phyloP scores from a whole-genome alignment of 1,139 yeast species.

The Suhomyces yuchorum region DNA sequence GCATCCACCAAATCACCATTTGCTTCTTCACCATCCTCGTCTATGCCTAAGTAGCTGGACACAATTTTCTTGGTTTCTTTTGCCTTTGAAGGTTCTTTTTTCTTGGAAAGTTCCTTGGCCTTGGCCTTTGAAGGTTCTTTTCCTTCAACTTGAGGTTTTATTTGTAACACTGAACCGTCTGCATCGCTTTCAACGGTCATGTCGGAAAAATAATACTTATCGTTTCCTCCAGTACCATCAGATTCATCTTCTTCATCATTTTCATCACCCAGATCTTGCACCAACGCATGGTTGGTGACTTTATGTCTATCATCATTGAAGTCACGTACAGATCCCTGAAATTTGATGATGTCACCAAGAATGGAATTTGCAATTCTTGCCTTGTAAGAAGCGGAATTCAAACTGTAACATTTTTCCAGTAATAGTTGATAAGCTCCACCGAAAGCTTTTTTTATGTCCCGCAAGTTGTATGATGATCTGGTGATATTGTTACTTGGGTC shows the following conservation, averaged over 20 bases:
- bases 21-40: slow-evolving; percentile 16
- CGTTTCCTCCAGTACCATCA: slow-evolving; percentile 40
- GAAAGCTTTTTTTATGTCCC: slow-evolving; percentile 83
- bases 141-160: not conserved
- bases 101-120: not conserved
- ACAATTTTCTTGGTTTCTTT: slow-evolving; percentile 25
- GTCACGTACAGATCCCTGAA: slow-evolving; percentile 74
- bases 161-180: slow-evolving; percentile 16
- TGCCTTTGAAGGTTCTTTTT: slow-evolving; percentile 8
- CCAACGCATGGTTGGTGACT: slow-evolving; percentile 63
- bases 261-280: slow-evolving; percentile 26
- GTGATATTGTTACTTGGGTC: slow-evolving; percentile 82
- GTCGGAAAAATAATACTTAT: slow-evolving; percentile 45
- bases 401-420: slow-evolving; percentile 66
- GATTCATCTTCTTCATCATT: slow-evolving; percentile 25
- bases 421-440: slow-evolving; percentile 88
- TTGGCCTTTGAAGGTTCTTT: not conserved
- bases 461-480: slow-evolving; percentile 78
- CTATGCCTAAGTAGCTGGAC: slow-evolving; percentile 32
- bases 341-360: slow-evolving; percentile 77
- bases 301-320: slow-evolving; percentile 73
- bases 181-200: slow-evolving; percentile 46
- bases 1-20: slow-evolving; percentile 17
- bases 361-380: slow-evolving; percentile 73
- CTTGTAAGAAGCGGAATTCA: slow-evolving; percentile 62